Evolutionary conservation across 2,329 filamentous ascomycete species (phyloP).

Genomic region (Fusarium napiforme): DNA sequence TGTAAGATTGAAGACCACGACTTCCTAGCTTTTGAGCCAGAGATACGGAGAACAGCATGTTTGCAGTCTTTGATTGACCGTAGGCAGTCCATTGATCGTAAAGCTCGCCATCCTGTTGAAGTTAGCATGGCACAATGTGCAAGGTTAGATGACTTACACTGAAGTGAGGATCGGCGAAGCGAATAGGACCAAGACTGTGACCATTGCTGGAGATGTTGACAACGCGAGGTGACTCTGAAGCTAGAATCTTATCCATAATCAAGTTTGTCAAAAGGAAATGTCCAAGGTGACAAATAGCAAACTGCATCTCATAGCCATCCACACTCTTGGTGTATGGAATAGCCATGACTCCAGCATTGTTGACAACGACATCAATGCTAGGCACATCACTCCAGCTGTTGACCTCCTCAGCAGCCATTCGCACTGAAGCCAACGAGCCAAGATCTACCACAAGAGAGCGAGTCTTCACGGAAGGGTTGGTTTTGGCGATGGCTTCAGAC

Average conservation of each 20-base stretch:
- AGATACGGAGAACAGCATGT: conserved; percentile 48
- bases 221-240: conserved; percentile 49
- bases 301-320: conserved; percentile 57
- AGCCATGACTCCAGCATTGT: conserved; percentile 58
- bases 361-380: conserved; percentile 55
- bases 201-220: conserved; percentile 55
- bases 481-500: conserved; percentile 48
- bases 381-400: conserved; percentile 48
- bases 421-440: conserved; percentile 52
- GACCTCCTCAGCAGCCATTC: conserved; percentile 52
- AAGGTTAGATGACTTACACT: conserved; percentile 36
- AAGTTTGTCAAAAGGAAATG: conserved; percentile 60
- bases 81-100: conserved; percentile 51
- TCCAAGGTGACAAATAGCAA: conserved; percentile 58
- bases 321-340: conserved; percentile 42
- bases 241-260: conserved; percentile 56
- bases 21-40: conserved; percentile 48
- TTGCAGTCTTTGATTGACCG: conserved; percentile 54
- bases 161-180: conserved; percentile 50
- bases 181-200: conserved; percentile 46
- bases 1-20: conserved; percentile 47
- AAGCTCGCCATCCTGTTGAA: conserved; percentile 45
- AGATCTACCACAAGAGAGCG: conserved; percentile 54
- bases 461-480: conserved; percentile 48
- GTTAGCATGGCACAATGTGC: not conserved